A percentile compares a stretch with the other conserved stretches of the same genome.
Evolutionary conservation across 2,329 filamentous ascomycete genomes (phyloP).

Genomic region (Fusarium anguioides): DNA sequence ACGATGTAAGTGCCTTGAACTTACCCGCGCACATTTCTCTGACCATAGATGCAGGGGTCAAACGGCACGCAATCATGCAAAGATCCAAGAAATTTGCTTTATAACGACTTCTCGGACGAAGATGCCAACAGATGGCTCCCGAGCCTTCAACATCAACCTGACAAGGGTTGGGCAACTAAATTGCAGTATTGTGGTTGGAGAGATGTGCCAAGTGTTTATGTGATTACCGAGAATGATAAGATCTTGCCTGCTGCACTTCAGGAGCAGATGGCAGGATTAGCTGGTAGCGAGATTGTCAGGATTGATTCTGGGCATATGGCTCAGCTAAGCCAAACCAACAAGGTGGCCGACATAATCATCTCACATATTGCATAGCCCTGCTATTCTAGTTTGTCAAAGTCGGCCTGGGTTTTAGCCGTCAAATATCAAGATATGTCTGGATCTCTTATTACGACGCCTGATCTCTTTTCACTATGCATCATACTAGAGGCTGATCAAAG

Average conservation of each 20-base stretch:
- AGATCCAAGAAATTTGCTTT: background rate
- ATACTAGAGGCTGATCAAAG: too few species aligned
- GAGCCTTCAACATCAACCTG: background rate
- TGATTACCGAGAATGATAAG: background rate
- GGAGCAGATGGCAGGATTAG: background rate
- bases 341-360: background rate
- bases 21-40: background rate
- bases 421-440: too few species aligned
- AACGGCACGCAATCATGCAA: background rate
- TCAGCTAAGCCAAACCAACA: background rate
- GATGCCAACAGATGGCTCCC: background rate
- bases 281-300: background rate
- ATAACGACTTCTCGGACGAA: background rate
- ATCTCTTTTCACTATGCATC: too few species aligned
- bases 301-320: background rate
- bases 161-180: background rate
- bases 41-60: rapidly evolving
- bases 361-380: background rate
- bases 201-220: background rate
- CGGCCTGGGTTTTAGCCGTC: too few species aligned
- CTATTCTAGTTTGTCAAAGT: too few species aligned
- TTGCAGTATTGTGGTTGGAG: background rate
- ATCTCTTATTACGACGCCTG: too few species aligned
- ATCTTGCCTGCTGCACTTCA: background rate
- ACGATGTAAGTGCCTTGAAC: background rate